Conservation (phyloP, 2,329 filamentous ascomycete genomes). For the Aspergillus oerlinghausenensis region DNA sequence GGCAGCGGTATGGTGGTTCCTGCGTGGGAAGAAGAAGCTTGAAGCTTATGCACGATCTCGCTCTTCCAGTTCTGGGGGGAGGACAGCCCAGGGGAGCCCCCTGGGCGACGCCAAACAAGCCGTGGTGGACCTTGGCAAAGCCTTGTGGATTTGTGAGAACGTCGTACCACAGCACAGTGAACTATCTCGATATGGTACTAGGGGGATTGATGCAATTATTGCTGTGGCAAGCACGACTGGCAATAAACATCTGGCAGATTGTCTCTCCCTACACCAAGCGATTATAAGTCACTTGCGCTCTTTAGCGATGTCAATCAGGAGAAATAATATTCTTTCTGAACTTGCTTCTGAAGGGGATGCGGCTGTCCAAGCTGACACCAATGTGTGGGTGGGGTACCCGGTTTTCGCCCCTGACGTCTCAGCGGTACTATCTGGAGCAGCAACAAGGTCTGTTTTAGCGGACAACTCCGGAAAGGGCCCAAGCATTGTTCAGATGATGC, state of each 20-base stretch:
- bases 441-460: conserved; percentile 41
- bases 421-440: conserved; percentile 62
- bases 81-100: conserved; percentile 36
- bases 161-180: conserved; percentile 39
- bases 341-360: conserved; percentile 58
- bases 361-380: conserved; percentile 74
- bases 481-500: conserved; percentile 64
- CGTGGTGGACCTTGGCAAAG: conserved; percentile 79
- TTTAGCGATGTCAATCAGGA: conserved; percentile 74
- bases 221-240: conserved; percentile 42
- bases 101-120: conserved; percentile 61
- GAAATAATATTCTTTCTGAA: conserved; percentile 70
- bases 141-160: conserved; percentile 67
- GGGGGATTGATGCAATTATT: conserved; percentile 37
- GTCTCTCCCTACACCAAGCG: conserved; percentile 49
- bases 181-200: conserved; percentile 34
- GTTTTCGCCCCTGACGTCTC: conserved; percentile 66
- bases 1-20: conserved; percentile 82
- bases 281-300: conserved; percentile 66
- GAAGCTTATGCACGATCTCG: conserved; percentile 67
- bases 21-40: conserved; percentile 71
- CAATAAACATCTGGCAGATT: conserved; percentile 42
- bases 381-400: conserved; percentile 77
- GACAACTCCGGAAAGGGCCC: conserved; percentile 42
- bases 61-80: conserved; percentile 51